These are phyloP conservation scores for Sphagnum fallax DNA, from an alignment of 228 moss, liverwort and hornwort species.

Conservation along the genomic window DNA sequence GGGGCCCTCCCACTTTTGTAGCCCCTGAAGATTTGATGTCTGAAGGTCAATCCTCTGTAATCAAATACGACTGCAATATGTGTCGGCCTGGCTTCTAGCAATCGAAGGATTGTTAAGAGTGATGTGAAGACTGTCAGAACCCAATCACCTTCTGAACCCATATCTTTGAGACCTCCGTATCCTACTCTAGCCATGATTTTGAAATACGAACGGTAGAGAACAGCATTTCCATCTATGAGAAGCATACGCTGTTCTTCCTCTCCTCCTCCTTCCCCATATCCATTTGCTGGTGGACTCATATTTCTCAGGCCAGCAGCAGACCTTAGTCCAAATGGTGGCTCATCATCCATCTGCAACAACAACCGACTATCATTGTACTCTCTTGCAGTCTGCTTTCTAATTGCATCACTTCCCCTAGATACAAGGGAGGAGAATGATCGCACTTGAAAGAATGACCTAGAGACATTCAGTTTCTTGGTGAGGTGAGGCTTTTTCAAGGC, in stretches of 20 bases:
- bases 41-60: constrained; percentile 65
- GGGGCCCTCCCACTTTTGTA: constrained; percentile 69
- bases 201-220: constrained; percentile 79
- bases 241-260: constrained; percentile 36
- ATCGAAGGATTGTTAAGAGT: constrained; percentile 42
- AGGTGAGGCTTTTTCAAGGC: too few species aligned
- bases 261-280: constrained; percentile 28
- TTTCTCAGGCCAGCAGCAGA: too few species aligned
- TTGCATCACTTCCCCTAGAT: too few species aligned
- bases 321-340: too few species aligned
- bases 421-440: too few species aligned
- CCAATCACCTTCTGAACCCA: constrained; percentile 55
- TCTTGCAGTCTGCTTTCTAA: too few species aligned
- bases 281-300: too few species aligned
- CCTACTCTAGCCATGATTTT: constrained; percentile 73
- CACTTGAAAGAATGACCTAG: too few species aligned
- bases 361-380: too few species aligned
- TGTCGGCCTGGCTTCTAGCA: constrained; percentile 58
- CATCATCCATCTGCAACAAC: too few species aligned
- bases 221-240: constrained; percentile 75
- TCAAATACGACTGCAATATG: constrained; percentile 66
- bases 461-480: too few species aligned
- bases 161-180: constrained; percentile 44
- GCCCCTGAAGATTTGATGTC: constrained; percentile 46
- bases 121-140: constrained; percentile 52